Evolutionary conservation across 306 rosid species (phyloP).

Genomic region (Dalbergia oliveri): DNA sequence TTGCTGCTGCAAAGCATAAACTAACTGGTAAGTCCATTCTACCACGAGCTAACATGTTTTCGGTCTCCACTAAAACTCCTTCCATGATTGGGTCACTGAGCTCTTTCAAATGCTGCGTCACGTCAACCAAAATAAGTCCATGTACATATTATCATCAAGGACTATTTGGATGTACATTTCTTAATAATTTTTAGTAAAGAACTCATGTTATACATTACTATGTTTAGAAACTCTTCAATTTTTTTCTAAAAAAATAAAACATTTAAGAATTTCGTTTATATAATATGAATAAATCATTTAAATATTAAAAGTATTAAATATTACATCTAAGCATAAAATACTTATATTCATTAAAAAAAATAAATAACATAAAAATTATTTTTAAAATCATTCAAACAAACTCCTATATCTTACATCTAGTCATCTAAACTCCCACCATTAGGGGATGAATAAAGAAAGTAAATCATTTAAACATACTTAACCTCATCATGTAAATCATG

Average conservation of each 20-base stretch:
- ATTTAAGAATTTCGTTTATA: no score
- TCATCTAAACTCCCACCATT: no score
- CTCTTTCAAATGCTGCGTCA: conserved; percentile 79
- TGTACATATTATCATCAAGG: neutral
- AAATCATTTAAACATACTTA: no score
- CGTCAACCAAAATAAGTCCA: neutral
- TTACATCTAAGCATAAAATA: neutral
- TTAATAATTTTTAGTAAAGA: neutral
- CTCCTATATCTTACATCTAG: no score
- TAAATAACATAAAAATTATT: neutral
- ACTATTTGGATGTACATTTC: neutral
- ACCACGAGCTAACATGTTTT: conserved; percentile 90
- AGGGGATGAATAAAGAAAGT: no score
- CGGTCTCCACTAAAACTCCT: conserved; percentile 78
- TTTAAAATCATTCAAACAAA: neutral
- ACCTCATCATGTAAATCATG: no score
- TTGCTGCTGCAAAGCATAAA: conserved; percentile 79
- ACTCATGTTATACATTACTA: neutral
- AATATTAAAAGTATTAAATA: neutral
- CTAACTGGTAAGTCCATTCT: conserved; percentile 87
- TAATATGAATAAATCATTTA: neutral
- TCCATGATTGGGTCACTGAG: conserved; percentile 82
- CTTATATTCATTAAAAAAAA: neutral
- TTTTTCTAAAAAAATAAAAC: no score
- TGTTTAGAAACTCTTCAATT: neutral